phyloP scores from a whole-genome alignment of 1,284 basidiomycete species.

The Leccinum fallax region DNA sequence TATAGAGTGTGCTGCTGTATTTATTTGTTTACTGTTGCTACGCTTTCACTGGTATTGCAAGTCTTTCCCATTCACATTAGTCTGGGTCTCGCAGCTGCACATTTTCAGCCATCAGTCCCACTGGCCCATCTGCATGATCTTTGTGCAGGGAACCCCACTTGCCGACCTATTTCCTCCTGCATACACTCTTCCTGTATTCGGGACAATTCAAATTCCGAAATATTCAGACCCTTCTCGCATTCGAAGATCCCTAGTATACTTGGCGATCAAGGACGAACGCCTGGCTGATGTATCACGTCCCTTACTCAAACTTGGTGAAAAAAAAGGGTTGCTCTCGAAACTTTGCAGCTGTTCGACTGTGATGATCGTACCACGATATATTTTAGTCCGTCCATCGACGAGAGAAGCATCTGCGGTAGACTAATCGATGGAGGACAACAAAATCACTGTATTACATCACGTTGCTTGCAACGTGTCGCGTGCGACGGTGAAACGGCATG shows the following conservation, averaged over 20 bases:
- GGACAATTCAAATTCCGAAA: not conserved
- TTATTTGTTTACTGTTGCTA: not conserved
- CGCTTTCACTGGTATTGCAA: not conserved
- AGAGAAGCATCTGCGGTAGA: not conserved
- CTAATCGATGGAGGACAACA: not conserved
- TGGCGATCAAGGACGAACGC: not conserved
- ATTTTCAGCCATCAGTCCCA: too few species aligned
- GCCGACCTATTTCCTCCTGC: not conserved
- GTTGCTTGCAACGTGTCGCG: not conserved
- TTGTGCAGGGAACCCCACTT: too few species aligned
- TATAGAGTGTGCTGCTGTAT: not conserved
- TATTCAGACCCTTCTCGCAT: not conserved
- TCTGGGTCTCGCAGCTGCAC: too few species aligned
- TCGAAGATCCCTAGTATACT: not conserved
- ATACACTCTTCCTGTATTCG: not conserved
- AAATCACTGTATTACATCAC: not conserved
- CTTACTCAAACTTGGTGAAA: not conserved
- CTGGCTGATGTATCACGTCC: not conserved
- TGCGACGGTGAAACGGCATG: not conserved
- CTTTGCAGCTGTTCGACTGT: not conserved
- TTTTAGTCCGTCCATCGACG: not conserved
- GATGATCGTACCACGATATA: not conserved
- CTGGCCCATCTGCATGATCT: too few species aligned
- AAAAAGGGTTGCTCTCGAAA: not conserved
- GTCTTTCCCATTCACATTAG: not conserved